Evolutionary conservation across 2,329 filamentous ascomycete genomes (phyloP).

Genomic region (Dactylellina parvicollis): DNA sequence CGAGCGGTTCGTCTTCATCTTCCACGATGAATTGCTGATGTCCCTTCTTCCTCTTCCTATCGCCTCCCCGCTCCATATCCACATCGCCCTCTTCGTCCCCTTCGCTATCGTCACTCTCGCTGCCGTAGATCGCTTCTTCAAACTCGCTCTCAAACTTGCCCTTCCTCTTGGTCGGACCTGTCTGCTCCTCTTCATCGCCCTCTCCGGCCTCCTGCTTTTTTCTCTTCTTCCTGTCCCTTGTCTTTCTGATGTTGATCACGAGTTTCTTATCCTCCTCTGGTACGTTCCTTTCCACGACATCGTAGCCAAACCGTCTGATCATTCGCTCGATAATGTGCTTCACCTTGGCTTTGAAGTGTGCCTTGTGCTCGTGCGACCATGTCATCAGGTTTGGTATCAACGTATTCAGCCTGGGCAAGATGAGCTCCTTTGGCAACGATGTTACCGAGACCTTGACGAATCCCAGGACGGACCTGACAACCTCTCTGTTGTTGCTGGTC

Average conservation of each 20-base stretch:
- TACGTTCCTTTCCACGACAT: slow-evolving; percentile 79
- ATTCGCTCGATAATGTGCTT: slow-evolving; percentile 97
- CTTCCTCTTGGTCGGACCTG: slow-evolving; percentile 62
- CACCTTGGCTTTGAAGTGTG: slow-evolving; percentile 94
- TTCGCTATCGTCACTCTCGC: slow-evolving; percentile 64
- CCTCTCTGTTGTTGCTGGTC: slow-evolving; percentile 94
- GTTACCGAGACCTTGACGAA: slow-evolving; percentile 97
- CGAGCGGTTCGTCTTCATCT: slow-evolving; percentile 91
- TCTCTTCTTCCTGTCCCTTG: slow-evolving; percentile 87
- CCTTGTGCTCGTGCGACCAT: slow-evolving; percentile 98
- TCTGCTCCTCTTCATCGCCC: slow-evolving; percentile 69
- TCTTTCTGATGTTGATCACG: slow-evolving; percentile 93
- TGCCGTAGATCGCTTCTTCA: slow-evolving; percentile 94
- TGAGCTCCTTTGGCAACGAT: slow-evolving; percentile 79
- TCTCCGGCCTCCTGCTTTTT: slow-evolving; percentile 78
- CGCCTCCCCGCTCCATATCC: slow-evolving; percentile 69
- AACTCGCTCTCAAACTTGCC: slow-evolving; percentile 88
- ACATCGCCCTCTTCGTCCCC: slow-evolving; percentile 70
- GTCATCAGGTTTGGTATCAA: slow-evolving; percentile 90
- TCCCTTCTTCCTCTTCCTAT: slow-evolving; percentile 65
- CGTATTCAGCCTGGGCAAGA: slow-evolving; percentile 78
- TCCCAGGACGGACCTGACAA: slow-evolving; percentile 90
- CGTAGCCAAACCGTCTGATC: slow-evolving; percentile 87
- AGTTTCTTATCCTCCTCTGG: slow-evolving; percentile 89
- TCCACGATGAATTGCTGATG: slow-evolving; percentile 86